These are phyloP conservation scores for Fusarium equiseti DNA, from an alignment of 2,329 filamentous ascomycete genomes.

Conservation along the genomic window DNA sequence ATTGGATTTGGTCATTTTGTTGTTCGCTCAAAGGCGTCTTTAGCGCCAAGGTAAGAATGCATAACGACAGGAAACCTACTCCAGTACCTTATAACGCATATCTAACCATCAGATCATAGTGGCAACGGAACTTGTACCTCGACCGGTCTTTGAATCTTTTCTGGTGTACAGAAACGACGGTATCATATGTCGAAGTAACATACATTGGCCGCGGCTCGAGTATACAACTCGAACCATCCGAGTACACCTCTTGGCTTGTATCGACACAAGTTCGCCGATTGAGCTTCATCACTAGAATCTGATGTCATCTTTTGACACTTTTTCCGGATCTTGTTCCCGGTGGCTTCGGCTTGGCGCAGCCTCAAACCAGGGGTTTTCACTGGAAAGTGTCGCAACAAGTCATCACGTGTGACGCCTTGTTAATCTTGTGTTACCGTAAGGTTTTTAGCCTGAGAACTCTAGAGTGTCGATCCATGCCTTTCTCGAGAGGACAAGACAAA, in stretches of 20 bases:
- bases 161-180: rapidly evolving
- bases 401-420: not conserved
- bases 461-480: constrained; percentile 25
- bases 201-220: rapidly evolving
- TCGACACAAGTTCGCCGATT: not conserved
- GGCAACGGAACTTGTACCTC: not conserved
- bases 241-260: not conserved
- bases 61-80: too few relatives aligned
- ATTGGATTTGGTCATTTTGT: not conserved
- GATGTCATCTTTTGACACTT: constrained; percentile 21
- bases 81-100: not conserved
- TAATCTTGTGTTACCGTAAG: not conserved
- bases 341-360: constrained; percentile 21
- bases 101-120: not conserved
- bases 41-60: not conserved
- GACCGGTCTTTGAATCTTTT: not conserved
- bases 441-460: not conserved
- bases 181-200: not conserved
- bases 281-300: not conserved
- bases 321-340: constrained; percentile 8
- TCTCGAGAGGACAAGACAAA: not conserved
- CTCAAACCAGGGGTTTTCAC: constrained; percentile 12
- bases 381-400: not conserved
- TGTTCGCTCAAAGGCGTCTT: not conserved
- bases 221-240: not conserved